A percentile compares a stretch with the other conserved stretches of the same genome.
These are phyloP conservation scores for Inonotus obliquus DNA, from an alignment of 1,284 basidiomycete genomes.

Conservation along the genomic window DNA sequence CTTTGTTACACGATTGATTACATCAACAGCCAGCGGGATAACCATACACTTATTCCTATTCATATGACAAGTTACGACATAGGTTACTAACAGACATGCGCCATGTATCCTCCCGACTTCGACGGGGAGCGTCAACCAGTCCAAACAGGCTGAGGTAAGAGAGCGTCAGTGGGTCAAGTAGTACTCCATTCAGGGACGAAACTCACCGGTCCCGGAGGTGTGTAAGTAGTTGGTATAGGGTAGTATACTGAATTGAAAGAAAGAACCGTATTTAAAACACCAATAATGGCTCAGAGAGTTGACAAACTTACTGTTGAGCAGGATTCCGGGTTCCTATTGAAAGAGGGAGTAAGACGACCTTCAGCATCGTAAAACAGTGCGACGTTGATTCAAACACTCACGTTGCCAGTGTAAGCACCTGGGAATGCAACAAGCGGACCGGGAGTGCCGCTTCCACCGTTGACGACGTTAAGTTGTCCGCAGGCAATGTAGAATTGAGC, in stretches of 20 bases:
- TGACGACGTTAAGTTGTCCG: slow-evolving; percentile 32
- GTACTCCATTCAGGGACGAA: not conserved
- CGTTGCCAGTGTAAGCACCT: slow-evolving; percentile 33
- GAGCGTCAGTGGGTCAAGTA: not conserved
- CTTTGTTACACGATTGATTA: too few relatives aligned
- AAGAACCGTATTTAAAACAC: not conserved
- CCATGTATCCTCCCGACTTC: too few relatives aligned
- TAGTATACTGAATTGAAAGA: slow-evolving; percentile 14
- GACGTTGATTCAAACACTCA: not conserved
- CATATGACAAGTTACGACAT: too few relatives aligned
- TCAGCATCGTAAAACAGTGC: not conserved
- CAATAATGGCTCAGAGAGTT: not conserved
- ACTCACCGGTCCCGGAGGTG: slow-evolving; percentile 19
- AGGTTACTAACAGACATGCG: too few relatives aligned
- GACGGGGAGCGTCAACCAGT: slow-evolving; percentile 1
- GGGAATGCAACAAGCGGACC: slow-evolving; percentile 32
- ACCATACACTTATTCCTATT: too few relatives aligned
- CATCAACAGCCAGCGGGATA: too few relatives aligned
- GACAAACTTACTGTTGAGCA: slow-evolving; percentile 12
- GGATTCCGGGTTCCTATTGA: slow-evolving; percentile 15
- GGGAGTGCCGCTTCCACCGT: slow-evolving; percentile 33
- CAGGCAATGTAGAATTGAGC: slow-evolving; percentile 29
- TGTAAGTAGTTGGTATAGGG: slow-evolving; percentile 18
- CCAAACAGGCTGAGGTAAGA: slow-evolving; percentile 14
- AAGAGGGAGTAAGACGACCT: not conserved